Base-by-base conservation (phyloP, 129 eudicot genomes). In the Artemisia argyi region DNA sequence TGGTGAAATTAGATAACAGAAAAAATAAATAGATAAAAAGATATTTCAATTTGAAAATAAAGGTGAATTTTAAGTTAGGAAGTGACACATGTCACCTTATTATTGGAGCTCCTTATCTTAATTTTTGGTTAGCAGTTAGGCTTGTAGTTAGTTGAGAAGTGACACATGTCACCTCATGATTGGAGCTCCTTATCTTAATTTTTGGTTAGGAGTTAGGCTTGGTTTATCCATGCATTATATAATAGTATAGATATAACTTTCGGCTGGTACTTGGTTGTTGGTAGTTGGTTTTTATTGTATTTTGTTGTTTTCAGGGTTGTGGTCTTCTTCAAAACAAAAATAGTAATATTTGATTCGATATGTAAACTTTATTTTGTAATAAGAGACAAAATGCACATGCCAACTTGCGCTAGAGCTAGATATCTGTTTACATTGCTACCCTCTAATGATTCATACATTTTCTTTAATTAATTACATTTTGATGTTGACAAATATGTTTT, bases 361-460 rank as follows among this genome's bases (percentile, higher is more conserved):
- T 39, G 10, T 35, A 18, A 53, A 55, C 52, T 24, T 13, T 54
- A 56, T 17, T 16, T 24, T 19, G 65, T 3, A 12, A 53, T 18
- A 12, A 69, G 32, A 35, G 64, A 70, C 65, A 55, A 71, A 71
- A 18, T 55, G 75, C 75, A 71, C 75, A 42, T 71, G 75, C 13
- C 75, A 71, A 71, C 54, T 71, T 71, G 73, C 62, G 20, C 28
- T 26, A 32, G 42, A 39, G 44, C 44, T 35, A 20, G 13, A 67
- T 26, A 26, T 50, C 51, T 50, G 60, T 67, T 50, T 44, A 39
- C n/a, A n/a, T 15, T 67, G 1, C 0, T 67, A 28, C 12, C 10
- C 16, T 15, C 11, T 50, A 50, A 50, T 13, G 30, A 69, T 22
- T 19, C 42, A 66, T 66, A 22, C 19, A 20, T 48, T 15, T 48